phyloP scores from a whole-genome alignment of 768 basidiomycete genomes.

The Calocera viscosa region DNA sequence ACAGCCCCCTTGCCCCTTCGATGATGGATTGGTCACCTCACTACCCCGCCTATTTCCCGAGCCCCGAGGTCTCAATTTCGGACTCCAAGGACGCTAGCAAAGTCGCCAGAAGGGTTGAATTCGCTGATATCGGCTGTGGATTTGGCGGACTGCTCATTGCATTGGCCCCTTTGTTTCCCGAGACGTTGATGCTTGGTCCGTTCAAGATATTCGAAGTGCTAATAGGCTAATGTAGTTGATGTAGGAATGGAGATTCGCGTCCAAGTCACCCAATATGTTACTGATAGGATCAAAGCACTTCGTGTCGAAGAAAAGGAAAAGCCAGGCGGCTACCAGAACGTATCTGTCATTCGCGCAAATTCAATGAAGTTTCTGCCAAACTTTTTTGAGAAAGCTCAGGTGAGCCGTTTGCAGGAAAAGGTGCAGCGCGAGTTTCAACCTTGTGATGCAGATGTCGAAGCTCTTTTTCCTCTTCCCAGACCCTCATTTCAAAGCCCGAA shows the following conservation, averaged over 20 bases:
- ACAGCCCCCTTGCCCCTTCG: conserved; percentile 53
- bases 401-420: conserved; percentile 17
- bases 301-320: conserved; percentile 40
- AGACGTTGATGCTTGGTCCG: conserved; percentile 85
- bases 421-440: background rate
- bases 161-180: conserved; percentile 81
- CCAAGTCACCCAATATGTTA: conserved; percentile 90
- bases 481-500: conserved; percentile 94
- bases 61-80: conserved; percentile 8
- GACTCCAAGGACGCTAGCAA: conserved; percentile 24
- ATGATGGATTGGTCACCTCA: conserved; percentile 71
- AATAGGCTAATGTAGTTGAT: background rate
- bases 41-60: conserved; percentile 54
- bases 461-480: conserved; percentile 98
- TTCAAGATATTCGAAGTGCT: conserved; percentile 15
- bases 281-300: conserved; percentile 85
- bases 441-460: conserved; percentile 43
- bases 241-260: conserved; percentile 94
- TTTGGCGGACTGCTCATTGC: conserved; percentile 88
- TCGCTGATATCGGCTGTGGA: conserved; percentile 94
- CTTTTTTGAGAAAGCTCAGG: conserved; percentile 80
- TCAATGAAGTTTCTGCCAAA: conserved; percentile 98
- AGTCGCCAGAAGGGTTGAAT: conserved; percentile 62
- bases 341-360: conserved; percentile 88
- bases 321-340: conserved; percentile 45